These are phyloP conservation scores for Cytidiella melzeri DNA, from an alignment of 768 basidiomycete genomes.

Conservation along the genomic window DNA sequence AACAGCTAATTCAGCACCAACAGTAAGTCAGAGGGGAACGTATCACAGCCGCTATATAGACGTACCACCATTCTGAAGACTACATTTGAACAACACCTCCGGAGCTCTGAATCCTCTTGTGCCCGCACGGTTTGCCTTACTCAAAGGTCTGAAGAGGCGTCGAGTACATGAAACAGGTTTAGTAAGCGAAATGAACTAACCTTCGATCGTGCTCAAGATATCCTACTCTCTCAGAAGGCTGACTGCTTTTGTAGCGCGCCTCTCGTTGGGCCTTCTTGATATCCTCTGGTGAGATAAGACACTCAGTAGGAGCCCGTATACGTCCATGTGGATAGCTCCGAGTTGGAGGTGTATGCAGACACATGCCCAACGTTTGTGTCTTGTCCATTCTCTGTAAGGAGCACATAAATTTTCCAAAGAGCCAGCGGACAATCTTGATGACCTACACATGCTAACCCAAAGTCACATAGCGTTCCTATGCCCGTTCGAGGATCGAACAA, in stretches of 20 bases:
- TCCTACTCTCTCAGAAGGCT: constrained; percentile 66
- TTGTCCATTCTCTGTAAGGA: constrained; percentile 37
- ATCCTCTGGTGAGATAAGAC: constrained; percentile 34
- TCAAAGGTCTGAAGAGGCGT: constrained; percentile 70
- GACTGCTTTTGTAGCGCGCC: constrained; percentile 45
- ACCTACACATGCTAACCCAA: constrained; percentile 90
- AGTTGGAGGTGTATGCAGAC: constrained; percentile 73
- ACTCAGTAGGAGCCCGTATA: constrained; percentile 34
- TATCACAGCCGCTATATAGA: constrained; percentile 12
- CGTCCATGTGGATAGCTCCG: constrained; percentile 64
- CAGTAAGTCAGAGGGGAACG: no score
- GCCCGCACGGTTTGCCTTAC: constrained; percentile 94
- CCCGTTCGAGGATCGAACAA: constrained; percentile 83
- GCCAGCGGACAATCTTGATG: not conserved
- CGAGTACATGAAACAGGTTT: no score
- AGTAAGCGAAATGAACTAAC: constrained; percentile 36
- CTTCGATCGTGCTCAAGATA: constrained; percentile 71
- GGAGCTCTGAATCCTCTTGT: constrained; percentile 97
- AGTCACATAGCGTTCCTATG: constrained; percentile 86
- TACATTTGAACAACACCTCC: constrained; percentile 92
- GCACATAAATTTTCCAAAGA: not conserved
- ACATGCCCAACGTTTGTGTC: constrained; percentile 39
- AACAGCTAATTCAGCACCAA: constrained; percentile 52
- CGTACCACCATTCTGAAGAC: constrained; percentile 86
- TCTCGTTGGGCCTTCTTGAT: constrained; percentile 57